Evolutionary conservation across 169 alveolate genomes (phyloP).

Genomic region (Toxoplasma gondii): DNA sequence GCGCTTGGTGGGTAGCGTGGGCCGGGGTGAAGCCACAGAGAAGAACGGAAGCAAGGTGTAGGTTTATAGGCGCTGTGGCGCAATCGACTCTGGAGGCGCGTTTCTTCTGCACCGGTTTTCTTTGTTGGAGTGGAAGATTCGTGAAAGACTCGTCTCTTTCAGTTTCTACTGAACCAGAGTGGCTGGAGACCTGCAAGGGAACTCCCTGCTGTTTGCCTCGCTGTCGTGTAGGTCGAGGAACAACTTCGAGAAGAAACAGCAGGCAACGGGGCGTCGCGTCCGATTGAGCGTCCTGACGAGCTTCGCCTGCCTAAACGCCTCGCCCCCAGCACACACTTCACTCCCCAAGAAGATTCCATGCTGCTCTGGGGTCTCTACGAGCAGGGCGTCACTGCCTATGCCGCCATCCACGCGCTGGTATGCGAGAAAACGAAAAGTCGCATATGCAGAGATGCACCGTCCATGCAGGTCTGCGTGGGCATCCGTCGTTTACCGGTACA

Average conservation of each 20-base stretch:
- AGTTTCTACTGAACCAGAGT: too few species aligned
- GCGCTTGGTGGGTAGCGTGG: too few species aligned
- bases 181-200: too few species aligned
- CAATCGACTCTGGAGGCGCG: too few species aligned
- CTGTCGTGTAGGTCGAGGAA: slow-evolving; percentile 51
- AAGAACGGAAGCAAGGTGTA: too few species aligned
- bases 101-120: too few species aligned
- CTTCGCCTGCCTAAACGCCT: slow-evolving; percentile 50
- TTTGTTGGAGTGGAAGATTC: too few species aligned
- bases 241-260: slow-evolving; percentile 18
- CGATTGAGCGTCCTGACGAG: slow-evolving; percentile 47
- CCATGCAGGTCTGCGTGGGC: neutral
- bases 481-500: too few species aligned
- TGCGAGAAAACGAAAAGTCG: neutral
- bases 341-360: slow-evolving; percentile 50
- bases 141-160: too few species aligned
- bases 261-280: neutral
- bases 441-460: neutral
- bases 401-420: slow-evolving; percentile 55
- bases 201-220: neutral
- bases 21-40: too few species aligned
- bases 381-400: slow-evolving; percentile 59
- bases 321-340: slow-evolving; percentile 23
- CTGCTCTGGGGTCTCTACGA: slow-evolving; percentile 68
- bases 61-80: too few species aligned